phyloP scores from a whole-genome alignment of 371 early-diverging fungal genomes.

The Rhizopus delemar region DNA sequence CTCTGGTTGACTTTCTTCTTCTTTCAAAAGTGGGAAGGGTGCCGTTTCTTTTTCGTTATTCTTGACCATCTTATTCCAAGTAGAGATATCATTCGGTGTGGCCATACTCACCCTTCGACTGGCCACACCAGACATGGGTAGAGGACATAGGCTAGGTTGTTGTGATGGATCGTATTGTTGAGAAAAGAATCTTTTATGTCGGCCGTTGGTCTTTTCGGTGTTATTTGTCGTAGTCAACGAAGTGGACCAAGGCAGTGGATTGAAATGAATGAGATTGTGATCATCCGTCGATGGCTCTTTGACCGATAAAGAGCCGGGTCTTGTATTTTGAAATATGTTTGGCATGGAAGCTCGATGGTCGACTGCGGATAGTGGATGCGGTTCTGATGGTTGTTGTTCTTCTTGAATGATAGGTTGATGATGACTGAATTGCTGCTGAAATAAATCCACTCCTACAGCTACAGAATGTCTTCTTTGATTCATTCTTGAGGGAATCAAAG shows the following conservation, averaged over 20 bases:
- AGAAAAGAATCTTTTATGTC: constrained; percentile 20
- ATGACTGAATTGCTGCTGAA: constrained; percentile 5
- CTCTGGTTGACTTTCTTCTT: not conserved
- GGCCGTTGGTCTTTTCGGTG: not conserved
- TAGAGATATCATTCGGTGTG: constrained; percentile 23
- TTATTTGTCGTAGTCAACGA: no score
- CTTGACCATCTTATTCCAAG: constrained; percentile 21
- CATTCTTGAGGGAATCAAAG: constrained; percentile 15
- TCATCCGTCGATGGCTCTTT: constrained; percentile 8
- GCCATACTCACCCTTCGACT: constrained; percentile 22
- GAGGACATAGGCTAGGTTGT: not conserved
- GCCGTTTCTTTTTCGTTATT: not conserved
- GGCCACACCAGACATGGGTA: constrained; percentile 23
- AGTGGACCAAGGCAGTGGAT: constrained; percentile 22
- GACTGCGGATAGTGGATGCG: constrained; percentile 3
- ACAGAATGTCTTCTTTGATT: constrained; percentile 22
- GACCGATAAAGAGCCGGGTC: constrained; percentile 4
- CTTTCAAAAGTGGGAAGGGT: not conserved
- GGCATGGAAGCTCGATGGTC: constrained; percentile 28
- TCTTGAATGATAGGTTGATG: not conserved
- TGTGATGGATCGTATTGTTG: constrained; percentile 12
- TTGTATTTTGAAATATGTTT: constrained; percentile 20
- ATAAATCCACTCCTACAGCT: constrained; percentile 17
- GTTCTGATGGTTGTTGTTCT: not conserved
- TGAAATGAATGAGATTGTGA: constrained; percentile 10